phyloP scores from a whole-genome alignment of 139 green algal species.

The Chlorella vulgaris region DNA sequence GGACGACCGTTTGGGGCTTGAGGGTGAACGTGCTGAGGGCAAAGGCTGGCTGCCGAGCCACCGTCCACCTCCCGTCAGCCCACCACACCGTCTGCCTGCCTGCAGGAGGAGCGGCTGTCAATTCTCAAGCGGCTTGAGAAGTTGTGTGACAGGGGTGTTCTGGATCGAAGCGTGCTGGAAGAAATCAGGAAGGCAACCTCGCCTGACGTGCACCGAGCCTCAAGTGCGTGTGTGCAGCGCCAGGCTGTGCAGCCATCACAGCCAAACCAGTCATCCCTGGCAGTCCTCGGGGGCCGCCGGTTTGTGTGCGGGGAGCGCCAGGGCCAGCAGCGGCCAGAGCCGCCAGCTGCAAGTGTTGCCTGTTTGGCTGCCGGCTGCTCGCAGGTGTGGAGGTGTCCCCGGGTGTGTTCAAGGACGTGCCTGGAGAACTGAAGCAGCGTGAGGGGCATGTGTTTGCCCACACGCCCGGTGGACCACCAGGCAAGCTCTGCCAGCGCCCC shows the following conservation, averaged over 20 bases:
- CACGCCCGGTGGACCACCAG: neutral
- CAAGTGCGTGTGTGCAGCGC: neutral
- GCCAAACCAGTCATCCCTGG: neutral
- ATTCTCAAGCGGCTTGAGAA: slow-evolving; percentile 31
- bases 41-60: neutral
- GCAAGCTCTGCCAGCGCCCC: neutral
- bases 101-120: slow-evolving; percentile 33
- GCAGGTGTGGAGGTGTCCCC: slow-evolving; percentile 26
- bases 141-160: slow-evolving; percentile 34
- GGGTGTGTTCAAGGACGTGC: slow-evolving; percentile 30
- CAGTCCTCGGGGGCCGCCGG: neutral
- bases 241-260: neutral
- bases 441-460: slow-evolving; percentile 11
- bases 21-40: neutral
- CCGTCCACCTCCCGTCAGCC: neutral
- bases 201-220: slow-evolving; percentile 10
- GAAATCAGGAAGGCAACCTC: slow-evolving; percentile 11
- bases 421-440: neutral
- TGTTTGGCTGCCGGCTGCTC: neutral
- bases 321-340: too few relatives aligned
- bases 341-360: neutral
- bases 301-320: too few relatives aligned
- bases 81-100: neutral
- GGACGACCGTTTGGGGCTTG: neutral
- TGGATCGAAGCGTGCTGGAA: slow-evolving; percentile 16